Evolutionary conservation across 2,329 filamentous ascomycete species (phyloP).

Genomic region (Sporothrix inflata): DNA sequence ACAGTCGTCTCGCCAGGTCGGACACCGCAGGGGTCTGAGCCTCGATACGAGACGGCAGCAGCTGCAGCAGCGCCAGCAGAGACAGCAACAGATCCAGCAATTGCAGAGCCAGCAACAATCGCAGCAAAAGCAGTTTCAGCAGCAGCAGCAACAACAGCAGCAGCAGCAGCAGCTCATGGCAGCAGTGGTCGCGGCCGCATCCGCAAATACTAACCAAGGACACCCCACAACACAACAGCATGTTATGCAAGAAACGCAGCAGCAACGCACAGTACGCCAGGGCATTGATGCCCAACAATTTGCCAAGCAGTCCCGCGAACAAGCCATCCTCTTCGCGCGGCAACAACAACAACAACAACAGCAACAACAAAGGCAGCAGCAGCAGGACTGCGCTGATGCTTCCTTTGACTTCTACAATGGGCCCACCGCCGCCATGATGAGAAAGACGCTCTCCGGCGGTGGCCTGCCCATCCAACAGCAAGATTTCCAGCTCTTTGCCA

Average conservation of each 20-base stretch:
- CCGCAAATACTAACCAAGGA: conserved; percentile 57
- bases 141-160: conserved; percentile 40
- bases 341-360: conserved; percentile 30
- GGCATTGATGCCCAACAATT: conserved; percentile 53
- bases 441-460: conserved; percentile 45
- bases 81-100: conserved; percentile 34
- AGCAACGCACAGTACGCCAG: conserved; percentile 82
- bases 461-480: conserved; percentile 42
- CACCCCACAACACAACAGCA: conserved; percentile 66
- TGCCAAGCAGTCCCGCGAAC: conserved; percentile 45
- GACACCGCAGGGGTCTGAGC: conserved; percentile 82
- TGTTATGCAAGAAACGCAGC: conserved; percentile 86
- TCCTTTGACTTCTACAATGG: conserved; percentile 53
- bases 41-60: conserved; percentile 72
- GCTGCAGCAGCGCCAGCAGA: conserved; percentile 43
- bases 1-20: conserved; percentile 47
- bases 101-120: conserved; percentile 29
- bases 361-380: conserved; percentile 30
- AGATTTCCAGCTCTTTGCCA: conserved; percentile 55
- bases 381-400: conserved; percentile 43
- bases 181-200: conserved; percentile 31
- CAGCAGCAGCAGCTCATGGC: conserved; percentile 29
- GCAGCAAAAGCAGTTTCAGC: conserved; percentile 41
- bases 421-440: conserved; percentile 51
- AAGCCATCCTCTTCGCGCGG: conserved; percentile 60